These are phyloP conservation scores for Cutaneotrichosporon cutaneum DNA, from an alignment of 1,284 basidiomycete species.

Conservation along the genomic window DNA sequence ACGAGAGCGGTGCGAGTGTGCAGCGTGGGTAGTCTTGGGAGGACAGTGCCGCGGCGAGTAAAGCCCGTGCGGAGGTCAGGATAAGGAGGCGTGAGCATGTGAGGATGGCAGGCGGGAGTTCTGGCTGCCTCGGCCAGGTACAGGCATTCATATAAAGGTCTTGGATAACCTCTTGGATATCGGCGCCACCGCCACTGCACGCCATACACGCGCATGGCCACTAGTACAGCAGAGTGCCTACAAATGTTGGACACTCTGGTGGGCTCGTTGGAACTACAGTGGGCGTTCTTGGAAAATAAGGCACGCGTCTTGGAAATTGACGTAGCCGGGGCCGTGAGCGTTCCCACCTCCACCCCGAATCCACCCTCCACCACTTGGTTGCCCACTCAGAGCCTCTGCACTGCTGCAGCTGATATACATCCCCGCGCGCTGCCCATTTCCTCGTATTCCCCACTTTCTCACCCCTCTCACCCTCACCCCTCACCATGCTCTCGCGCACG, in stretches of 20 bases:
- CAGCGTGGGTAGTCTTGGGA: too few relatives aligned
- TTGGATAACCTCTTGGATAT: too few relatives aligned
- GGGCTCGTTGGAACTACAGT: not conserved
- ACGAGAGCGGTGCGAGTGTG: not conserved
- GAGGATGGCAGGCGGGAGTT: not conserved
- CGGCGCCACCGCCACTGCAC: too few relatives aligned
- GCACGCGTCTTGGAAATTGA: not conserved
- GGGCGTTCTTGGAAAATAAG: not conserved
- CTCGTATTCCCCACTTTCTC: not conserved
- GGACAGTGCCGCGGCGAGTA: too few relatives aligned
- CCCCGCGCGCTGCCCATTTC: not conserved
- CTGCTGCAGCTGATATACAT: not conserved
- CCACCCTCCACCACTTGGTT: too few relatives aligned
- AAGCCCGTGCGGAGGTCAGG: too few relatives aligned
- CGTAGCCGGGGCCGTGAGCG: not conserved
- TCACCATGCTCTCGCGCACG: conserved; percentile 18
- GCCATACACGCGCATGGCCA: too few relatives aligned
- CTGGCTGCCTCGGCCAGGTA: too few relatives aligned
- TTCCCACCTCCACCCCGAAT: not conserved
- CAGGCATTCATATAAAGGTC: too few relatives aligned
- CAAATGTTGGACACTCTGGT: not conserved
- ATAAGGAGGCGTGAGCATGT: too few relatives aligned
- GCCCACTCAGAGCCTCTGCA: not conserved
- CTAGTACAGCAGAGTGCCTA: not conserved
- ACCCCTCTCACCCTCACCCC: not conserved